Percentiles rank a stretch among this genome's conserved stretches.
Evolutionary conservation across 345 rosid genomes (phyloP).

Genomic region (Aquilaria sinensis): DNA sequence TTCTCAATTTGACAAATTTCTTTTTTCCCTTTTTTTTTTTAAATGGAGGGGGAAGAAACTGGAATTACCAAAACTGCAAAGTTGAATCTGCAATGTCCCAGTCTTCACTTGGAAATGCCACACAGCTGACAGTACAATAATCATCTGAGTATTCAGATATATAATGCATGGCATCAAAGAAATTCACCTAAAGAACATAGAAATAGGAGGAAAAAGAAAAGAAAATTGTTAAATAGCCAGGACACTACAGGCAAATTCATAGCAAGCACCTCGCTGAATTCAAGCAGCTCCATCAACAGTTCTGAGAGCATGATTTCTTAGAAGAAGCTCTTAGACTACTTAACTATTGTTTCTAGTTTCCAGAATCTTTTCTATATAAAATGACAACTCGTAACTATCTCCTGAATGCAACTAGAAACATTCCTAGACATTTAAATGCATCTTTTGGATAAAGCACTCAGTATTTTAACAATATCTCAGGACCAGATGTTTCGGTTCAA

Average conservation of each 20-base stretch:
- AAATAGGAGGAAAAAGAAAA: not conserved
- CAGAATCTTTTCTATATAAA: too few relatives aligned
- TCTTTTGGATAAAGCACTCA: too few relatives aligned
- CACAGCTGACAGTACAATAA: constrained; percentile 52
- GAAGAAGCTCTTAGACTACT: too few relatives aligned
- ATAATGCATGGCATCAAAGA: not conserved
- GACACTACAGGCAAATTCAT: not conserved
- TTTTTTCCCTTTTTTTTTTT: too few relatives aligned
- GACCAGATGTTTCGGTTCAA: not conserved
- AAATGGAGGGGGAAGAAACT: not conserved
- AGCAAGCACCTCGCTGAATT: not conserved
- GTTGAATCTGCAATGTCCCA: constrained; percentile 99
- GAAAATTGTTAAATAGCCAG: not conserved
- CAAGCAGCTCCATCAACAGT: too few relatives aligned
- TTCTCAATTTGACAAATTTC: too few relatives aligned
- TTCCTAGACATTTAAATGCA: too few relatives aligned
- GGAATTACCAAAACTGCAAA: constrained; percentile 81
- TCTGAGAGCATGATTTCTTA: too few relatives aligned
- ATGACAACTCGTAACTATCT: too few relatives aligned
- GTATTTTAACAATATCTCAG: too few relatives aligned
- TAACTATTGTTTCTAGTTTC: too few relatives aligned
- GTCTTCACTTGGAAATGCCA: constrained; percentile 86
- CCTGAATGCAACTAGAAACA: too few relatives aligned
- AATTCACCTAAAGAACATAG: constrained; percentile 2
- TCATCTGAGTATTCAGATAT: constrained; percentile 15